phyloP scores from a whole-genome alignment of 805 yeast species.

The Metschnikowia noctiluminum region DNA sequence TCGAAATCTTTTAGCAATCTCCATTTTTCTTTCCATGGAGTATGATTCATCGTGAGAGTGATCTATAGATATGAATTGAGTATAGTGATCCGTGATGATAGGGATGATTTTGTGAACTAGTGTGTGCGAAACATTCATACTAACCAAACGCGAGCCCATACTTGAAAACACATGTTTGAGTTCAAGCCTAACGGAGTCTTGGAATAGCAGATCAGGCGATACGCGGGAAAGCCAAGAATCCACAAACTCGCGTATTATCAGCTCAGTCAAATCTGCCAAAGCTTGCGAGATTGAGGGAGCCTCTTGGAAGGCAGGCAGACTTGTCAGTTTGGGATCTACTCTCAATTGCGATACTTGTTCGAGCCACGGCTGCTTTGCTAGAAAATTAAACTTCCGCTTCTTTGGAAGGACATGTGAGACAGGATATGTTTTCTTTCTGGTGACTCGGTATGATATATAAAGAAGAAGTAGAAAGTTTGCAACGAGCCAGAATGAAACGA shows the following conservation, averaged over 20 bases:
- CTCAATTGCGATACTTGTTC: neutral
- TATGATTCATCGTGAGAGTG: conserved; percentile 20
- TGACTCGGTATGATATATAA: neutral
- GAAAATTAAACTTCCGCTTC: conserved; percentile 1
- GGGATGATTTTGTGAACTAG: conserved; percentile 62
- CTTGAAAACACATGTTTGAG: conserved; percentile 39
- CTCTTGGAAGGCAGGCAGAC: neutral
- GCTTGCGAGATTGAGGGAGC: conserved; percentile 45
- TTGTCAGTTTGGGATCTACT: neutral
- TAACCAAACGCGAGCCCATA: conserved; percentile 40
- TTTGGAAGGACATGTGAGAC: neutral
- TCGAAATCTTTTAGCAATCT: conserved; percentile 43
- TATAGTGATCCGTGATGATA: conserved; percentile 60
- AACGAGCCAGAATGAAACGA: conserved; percentile 2
- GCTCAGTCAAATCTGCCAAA: conserved; percentile 46
- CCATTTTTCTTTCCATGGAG: conserved; percentile 36
- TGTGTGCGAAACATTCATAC: conserved; percentile 53
- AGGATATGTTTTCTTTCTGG: neutral
- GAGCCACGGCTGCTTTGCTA: neutral
- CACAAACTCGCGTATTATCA: conserved; percentile 52
- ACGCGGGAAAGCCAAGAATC: conserved; percentile 54
- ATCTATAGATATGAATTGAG: conserved; percentile 35
- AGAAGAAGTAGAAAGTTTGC: neutral
- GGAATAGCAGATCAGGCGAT: conserved; percentile 29
- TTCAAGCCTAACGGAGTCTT: conserved; percentile 42